Evolutionary conservation across 2,329 filamentous ascomycete species (phyloP).

Genomic region (Paraphoma chrysanthemicola): DNA sequence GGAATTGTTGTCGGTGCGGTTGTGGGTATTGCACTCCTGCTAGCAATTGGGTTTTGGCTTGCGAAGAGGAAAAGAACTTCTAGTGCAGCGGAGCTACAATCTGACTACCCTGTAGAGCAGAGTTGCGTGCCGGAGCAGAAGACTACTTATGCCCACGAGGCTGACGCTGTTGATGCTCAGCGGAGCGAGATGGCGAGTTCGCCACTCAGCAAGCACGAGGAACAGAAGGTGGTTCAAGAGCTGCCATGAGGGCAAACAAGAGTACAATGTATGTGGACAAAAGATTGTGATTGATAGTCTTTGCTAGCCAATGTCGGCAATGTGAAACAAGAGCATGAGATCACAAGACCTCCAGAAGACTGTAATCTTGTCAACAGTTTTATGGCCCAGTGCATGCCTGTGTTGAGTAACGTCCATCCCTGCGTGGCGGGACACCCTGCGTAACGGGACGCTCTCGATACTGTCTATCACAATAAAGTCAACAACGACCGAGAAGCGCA

Average conservation of each 20-base stretch:
- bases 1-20: neutral
- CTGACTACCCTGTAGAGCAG: too few relatives aligned
- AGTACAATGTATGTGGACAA: neutral
- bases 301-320: neutral
- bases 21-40: neutral
- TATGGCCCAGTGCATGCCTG: constrained; percentile 6
- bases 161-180: neutral
- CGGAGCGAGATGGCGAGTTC: neutral
- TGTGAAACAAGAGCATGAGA: neutral
- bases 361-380: constrained; percentile 7
- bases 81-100: neutral
- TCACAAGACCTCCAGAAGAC: neutral
- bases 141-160: neutral
- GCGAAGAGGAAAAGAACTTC: neutral
- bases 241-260: neutral
- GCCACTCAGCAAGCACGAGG: neutral
- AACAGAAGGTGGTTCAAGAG: neutral
- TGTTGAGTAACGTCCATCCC: too few relatives aligned
- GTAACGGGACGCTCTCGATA: too few relatives aligned
- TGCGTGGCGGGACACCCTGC: too few relatives aligned
- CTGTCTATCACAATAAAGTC: too few relatives aligned
- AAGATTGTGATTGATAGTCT: neutral
- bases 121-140: neutral
- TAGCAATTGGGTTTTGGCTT: neutral
- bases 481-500: too few relatives aligned